Base-by-base conservation (phyloP, 805 yeast genomes). In the Jamesozyma lodderae region DNA sequence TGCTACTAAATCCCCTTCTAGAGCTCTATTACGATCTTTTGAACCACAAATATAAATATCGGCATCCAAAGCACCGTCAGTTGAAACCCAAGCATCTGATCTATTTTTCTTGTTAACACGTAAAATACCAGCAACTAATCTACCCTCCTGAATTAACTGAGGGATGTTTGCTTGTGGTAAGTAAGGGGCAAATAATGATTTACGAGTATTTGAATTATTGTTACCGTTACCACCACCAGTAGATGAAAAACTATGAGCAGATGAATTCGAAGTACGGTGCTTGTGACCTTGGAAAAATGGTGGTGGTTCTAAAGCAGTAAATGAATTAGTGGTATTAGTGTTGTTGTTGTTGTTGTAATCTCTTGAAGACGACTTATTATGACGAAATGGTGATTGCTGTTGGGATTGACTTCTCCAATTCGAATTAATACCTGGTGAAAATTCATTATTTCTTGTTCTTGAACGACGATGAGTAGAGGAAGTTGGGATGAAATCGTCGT, bases 41-140 rank as follows among this genome's bases (percentile, higher is more conserved):
- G 97, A 88, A 9, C 98, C 98, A 67, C 97, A 92, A 48, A 92
- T 92, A 56, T 87, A 92, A 44, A 92, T 86, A 61, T 92, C 98
- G 0, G 98, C 94, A 62, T 92, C 98, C 45, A 92, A 71, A 23
- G 88, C 72, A 1, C 96, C 96, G 59, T 88, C 96, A 1, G 97
- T 90, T 6, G 95, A 78, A n/a, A 92, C 97, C 63, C 94, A 92
- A 0, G 98, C 98, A 63, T 92, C 97, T 1, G 96, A 86, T 52
- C 98, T 73, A 60, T 92, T 92, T 62, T 92, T 92, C 62, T 87
- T 88, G 65, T 92, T 92, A 31, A 92, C 98, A 47, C 98, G 74
- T 51, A 92, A 68, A 20, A 81, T 81, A 51, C 98, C 98, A 3
- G 94, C 80, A 6, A 92, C 97, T 37, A 92, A 69, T 46, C 87